phyloP scores from a whole-genome alignment of 148 eudicot genomes.

The Gaultheria prostrata region DNA sequence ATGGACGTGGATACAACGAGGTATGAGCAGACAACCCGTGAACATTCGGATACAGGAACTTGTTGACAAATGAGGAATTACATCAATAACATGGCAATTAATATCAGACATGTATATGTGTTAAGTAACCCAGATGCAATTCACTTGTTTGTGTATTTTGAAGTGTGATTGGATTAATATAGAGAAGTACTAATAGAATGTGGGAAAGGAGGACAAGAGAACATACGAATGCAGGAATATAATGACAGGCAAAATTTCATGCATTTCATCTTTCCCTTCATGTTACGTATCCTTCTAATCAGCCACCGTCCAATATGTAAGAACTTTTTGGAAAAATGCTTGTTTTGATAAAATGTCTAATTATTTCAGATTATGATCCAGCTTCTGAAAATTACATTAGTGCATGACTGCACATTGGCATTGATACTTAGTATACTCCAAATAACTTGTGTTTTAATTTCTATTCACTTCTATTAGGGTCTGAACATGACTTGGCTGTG shows the following conservation, averaged over 20 bases:
- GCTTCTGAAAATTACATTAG: neutral
- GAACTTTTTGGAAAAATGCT: neutral
- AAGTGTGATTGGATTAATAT: neutral
- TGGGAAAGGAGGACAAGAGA: neutral
- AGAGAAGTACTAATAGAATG: neutral
- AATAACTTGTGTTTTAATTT: neutral
- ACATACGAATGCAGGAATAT: neutral
- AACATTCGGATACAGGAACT: neutral
- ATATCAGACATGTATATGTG: neutral
- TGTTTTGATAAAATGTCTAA: neutral
- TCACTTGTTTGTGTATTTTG: neutral
- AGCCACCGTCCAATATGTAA: neutral
- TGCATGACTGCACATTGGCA: neutral
- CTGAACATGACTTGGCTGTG: constrained; percentile 42
- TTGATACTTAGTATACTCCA: neutral
- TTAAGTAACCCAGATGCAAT: neutral
- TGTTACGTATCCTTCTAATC: constrained; percentile 1
- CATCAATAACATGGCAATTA: neutral
- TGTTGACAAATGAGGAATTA: neutral
- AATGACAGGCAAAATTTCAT: neutral
- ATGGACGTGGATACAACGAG: neutral
- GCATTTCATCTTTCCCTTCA: neutral
- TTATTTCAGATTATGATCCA: neutral
- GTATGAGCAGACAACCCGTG: neutral
- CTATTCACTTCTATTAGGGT: constrained; percentile 34